Conservation (phyloP, 257 asterid species). For the Penstemon newberryi region DNA sequence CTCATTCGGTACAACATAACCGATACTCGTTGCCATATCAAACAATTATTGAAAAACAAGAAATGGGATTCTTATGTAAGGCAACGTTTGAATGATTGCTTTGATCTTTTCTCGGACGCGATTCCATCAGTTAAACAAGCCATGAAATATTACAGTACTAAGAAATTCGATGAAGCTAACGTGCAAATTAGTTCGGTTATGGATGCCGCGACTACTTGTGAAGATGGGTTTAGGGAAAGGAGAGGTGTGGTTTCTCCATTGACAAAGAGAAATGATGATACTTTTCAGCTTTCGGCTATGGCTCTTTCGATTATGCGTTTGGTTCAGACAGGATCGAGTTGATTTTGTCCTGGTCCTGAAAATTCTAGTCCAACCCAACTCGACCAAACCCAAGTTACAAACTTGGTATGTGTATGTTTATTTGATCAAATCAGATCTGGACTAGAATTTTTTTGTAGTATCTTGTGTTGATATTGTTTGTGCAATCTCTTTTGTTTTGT, state of each 20-base stretch:
- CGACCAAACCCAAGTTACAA: too few relatives aligned
- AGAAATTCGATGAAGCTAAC: constrained; percentile 46
- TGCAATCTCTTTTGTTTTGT: too few relatives aligned
- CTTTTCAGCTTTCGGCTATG: constrained; percentile 30
- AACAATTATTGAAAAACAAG: constrained; percentile 33
- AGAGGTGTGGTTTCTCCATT: constrained; percentile 41
- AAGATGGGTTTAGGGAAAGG: constrained; percentile 44
- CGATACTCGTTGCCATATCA: constrained; percentile 58
- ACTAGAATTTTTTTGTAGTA: too few relatives aligned
- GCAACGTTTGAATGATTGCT: constrained; percentile 53
- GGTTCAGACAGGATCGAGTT: constrained; percentile 32
- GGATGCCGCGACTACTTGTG: constrained; percentile 46
- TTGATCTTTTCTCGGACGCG: constrained; percentile 57
- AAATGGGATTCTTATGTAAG: constrained; percentile 32
- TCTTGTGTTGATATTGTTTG: too few relatives aligned
- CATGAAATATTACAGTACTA: constrained; percentile 41
- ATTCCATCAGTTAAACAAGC: constrained; percentile 43
- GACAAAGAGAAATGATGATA: constrained; percentile 37
- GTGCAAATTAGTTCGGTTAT: constrained; percentile 33
- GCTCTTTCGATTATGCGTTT: constrained; percentile 47
- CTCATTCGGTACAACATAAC: constrained; percentile 61
- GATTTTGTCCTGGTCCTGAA: too few relatives aligned
- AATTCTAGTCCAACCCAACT: too few relatives aligned
- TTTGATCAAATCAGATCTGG: too few relatives aligned
- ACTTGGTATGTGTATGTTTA: too few relatives aligned